Conservation (phyloP, 2,329 filamentous ascomycete species). For the Phoma sp. region DNA sequence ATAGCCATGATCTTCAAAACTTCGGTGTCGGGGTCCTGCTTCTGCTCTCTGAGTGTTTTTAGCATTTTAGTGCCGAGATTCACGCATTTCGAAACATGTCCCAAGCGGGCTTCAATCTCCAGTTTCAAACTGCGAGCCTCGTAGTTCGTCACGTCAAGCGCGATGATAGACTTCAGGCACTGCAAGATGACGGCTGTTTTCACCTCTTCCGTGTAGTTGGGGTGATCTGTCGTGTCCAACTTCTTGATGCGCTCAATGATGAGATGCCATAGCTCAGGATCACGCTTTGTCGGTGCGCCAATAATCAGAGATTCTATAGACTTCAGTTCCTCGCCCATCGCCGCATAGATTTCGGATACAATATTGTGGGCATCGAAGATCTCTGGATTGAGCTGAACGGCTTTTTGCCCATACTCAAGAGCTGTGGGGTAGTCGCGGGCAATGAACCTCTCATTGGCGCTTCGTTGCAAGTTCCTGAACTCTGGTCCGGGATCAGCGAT, state of each 20-base stretch:
- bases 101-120: slow-evolving; percentile 60
- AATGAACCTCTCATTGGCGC: slow-evolving; percentile 73
- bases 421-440: slow-evolving; percentile 63
- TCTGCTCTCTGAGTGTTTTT: slow-evolving; percentile 56
- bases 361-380: slow-evolving; percentile 67
- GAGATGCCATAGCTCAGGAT: slow-evolving; percentile 63
- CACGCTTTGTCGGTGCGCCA: slow-evolving; percentile 64
- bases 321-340: slow-evolving; percentile 63
- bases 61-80: slow-evolving; percentile 60
- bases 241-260: slow-evolving; percentile 61
- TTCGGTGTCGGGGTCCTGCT: slow-evolving; percentile 52
- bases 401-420: slow-evolving; percentile 40
- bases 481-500: slow-evolving; percentile 72
- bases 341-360: slow-evolving; percentile 64
- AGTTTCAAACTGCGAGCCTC: slow-evolving; percentile 63
- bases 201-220: slow-evolving; percentile 33
- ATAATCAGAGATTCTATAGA: slow-evolving; percentile 63
- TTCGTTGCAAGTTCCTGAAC: slow-evolving; percentile 70
- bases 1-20: slow-evolving; percentile 64
- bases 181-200: slow-evolving; percentile 38
- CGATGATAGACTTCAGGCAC: slow-evolving; percentile 56
- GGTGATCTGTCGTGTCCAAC: slow-evolving; percentile 47
- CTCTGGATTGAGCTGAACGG: slow-evolving; percentile 61
- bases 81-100: slow-evolving; percentile 42
- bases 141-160: slow-evolving; percentile 59